These are phyloP conservation scores for Coemansia sp. DNA, from an alignment of 371 early-diverging fungal species.

Conservation along the genomic window DNA sequence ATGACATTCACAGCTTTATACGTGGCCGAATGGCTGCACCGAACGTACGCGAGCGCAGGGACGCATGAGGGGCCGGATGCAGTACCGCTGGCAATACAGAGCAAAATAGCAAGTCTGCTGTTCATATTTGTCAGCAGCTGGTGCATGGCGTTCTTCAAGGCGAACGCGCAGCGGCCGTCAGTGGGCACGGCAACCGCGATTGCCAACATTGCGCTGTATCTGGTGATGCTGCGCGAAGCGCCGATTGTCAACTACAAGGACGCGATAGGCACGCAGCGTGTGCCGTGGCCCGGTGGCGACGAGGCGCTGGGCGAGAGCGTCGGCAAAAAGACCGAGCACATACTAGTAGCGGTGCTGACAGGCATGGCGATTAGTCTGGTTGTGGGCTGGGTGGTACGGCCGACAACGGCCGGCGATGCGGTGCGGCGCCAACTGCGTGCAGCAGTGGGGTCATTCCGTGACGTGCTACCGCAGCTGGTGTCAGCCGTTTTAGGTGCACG, in stretches of 20 bases:
- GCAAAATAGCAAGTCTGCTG: constrained; percentile 40
- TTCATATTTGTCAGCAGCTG: constrained; percentile 43
- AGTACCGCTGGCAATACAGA: constrained; percentile 34
- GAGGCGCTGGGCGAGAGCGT: constrained; percentile 40
- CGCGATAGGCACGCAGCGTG: constrained; percentile 4
- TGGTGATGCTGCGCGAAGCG: constrained; percentile 49
- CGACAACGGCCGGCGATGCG: constrained; percentile 22
- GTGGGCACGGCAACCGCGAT: constrained; percentile 49
- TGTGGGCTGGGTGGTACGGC: constrained; percentile 40
- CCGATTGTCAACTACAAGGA: constrained; percentile 41
- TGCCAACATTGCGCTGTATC: constrained; percentile 40
- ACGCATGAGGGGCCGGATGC: neutral
- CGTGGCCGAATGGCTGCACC: constrained; percentile 28
- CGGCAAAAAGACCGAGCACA: constrained; percentile 42
- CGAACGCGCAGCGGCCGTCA: constrained; percentile 40
- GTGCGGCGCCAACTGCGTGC: constrained; percentile 21
- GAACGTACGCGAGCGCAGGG: constrained; percentile 2
- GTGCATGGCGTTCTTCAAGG: constrained; percentile 49
- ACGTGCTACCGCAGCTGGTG: constrained; percentile 36
- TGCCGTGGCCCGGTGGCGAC: constrained; percentile 23
- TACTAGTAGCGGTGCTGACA: constrained; percentile 36
- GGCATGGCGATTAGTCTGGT: constrained; percentile 38
- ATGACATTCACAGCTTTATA: constrained; percentile 27
- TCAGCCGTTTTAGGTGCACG: constrained; percentile 20
- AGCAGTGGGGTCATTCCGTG: constrained; percentile 29